Evolutionary conservation across 805 yeast species (phyloP), one percentile per base, ranked within the genome.

Genomic region (Hyphopichia homilentoma): DNA sequence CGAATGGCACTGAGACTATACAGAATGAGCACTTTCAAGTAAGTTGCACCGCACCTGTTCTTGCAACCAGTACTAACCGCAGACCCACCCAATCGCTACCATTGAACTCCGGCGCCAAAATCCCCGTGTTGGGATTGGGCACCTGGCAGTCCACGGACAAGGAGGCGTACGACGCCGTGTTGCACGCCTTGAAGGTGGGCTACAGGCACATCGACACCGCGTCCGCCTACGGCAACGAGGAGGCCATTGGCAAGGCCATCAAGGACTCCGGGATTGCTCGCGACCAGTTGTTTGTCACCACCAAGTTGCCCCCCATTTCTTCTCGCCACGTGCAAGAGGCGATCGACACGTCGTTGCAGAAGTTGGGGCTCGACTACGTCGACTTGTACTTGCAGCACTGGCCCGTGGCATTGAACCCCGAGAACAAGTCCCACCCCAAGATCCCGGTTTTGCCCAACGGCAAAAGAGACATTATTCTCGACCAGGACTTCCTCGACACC

Each of bases 301-400:
- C 22, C 9, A 20, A 20, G 11, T 64, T 82, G 40, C 73, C 79
- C 77, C 61, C 67, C 41, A 63, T 84, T 39, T 75, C 81, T 79
- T 62, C 69, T 38, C 61, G 75, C 9, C 68, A 68, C 44, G 78
- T 76, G 61, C 52, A 65, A 40, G 54, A 67, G 36, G 83, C 82
- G 6, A 57, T 84, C 24, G 70, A 76, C 7, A 62, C 59, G 31
- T 80, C 89, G 5, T 65, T 85, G 48, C 47, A 69, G 44, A 76
- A 79, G 48, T 65, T 85, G 40, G 80, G 79, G 1, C 50, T 84
- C 44, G 90, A 81, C 31, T 86, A 86, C 48, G 81, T 86, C 33
- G 95, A 86, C 52, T 62, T 86, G 38, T 79, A 79, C 52, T 68
- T 86, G 50, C 70, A 84, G 54, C 95, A 86, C 59, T 86, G 94